Base-by-base conservation (phyloP, 148 eudicot genomes). In the Rhododendron vialii region DNA sequence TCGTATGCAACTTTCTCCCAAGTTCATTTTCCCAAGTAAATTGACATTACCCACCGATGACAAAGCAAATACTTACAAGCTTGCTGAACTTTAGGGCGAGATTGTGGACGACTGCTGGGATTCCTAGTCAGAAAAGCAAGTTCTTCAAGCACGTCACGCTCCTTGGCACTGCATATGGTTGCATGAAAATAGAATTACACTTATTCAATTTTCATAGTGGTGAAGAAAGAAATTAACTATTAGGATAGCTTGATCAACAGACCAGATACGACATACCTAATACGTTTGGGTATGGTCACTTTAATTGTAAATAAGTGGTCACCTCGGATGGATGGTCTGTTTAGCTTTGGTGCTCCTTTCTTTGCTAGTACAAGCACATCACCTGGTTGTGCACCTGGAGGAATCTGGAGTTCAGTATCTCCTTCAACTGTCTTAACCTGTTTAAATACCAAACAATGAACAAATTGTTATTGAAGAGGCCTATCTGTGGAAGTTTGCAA, bases 391-490 rank as follows among this genome's bases (percentile, higher is more conserved):
- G 99, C 93, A 84, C 99, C 98, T 9, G 98, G 91, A 81, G 99
- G 98, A 89, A 97, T 91, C 87, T 91, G 93, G 86, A 95, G 91
- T 80, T 95, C 98, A 86, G 88, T 89, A 83, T 88, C 78, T 79
- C 99, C 99, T 88, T 95, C 99, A 86, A 95, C 95, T 48, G 99
- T 94, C 91, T 94, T 95, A 80, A 95, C 98, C 99, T 97, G 89
- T 82, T 82, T 51, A 84, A 75, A 55, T 69, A 26, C 78, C 83
- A 76, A 33, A 13, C 38, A 57, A 65, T 30, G 26, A 83, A 57
- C n/a, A 73, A 18, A 59, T 36, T 74, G 53, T 81, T 51, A 86
- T 41, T 77, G 36, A 63, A 24, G 30, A 55, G 80, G 36, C 36
- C 10, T 22, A 30, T 33, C 80, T 30, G 17, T 22, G n/a, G 24